phyloP scores from a whole-genome alignment of 1,139 yeast species.

The Yamadazyma membranifaciens region DNA sequence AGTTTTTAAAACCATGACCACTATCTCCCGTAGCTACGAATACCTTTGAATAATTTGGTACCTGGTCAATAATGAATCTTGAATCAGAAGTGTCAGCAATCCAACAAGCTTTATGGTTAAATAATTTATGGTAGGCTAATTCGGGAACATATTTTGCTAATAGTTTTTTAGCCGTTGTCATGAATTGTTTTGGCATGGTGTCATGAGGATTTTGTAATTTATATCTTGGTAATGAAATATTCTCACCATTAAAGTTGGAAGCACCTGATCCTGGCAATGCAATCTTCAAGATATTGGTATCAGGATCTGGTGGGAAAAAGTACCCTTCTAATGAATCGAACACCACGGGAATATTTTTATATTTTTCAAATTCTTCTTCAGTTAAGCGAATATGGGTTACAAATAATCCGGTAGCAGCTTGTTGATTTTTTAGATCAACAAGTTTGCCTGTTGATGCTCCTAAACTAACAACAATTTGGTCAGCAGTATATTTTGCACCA shows the following conservation, averaged over 20 bases:
- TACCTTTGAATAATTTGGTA: slow-evolving; percentile 10
- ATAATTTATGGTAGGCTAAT: slow-evolving; percentile 10
- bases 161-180: slow-evolving; percentile 26
- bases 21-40: slow-evolving; percentile 16
- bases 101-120: slow-evolving; percentile 26
- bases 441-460: slow-evolving; percentile 33
- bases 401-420: slow-evolving; percentile 34
- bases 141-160: slow-evolving; percentile 16
- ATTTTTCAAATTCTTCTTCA: slow-evolving; percentile 26
- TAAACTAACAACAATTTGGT: slow-evolving; percentile 24
- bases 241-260: slow-evolving; percentile 15
- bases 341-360: slow-evolving; percentile 35
- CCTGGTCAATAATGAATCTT: slow-evolving; percentile 12
- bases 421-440: slow-evolving; percentile 28
- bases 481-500: slow-evolving; percentile 25
- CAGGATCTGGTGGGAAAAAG: slow-evolving; percentile 24
- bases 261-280: slow-evolving; percentile 13
- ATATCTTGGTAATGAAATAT: slow-evolving; percentile 11
- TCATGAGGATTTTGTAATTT: slow-evolving; percentile 21
- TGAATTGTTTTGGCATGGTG: slow-evolving; percentile 18
- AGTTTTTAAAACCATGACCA: slow-evolving; percentile 16
- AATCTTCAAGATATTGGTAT: slow-evolving; percentile 15
- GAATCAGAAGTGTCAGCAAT: slow-evolving; percentile 15
- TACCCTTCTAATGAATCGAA: slow-evolving; percentile 28
- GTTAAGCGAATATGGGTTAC: slow-evolving; percentile 37